Percentiles rank a stretch among this genome's conserved stretches.
These are phyloP conservation scores for Lolium perenne DNA, from an alignment of 176 grass and related monocot species.

Conservation along the genomic window DNA sequence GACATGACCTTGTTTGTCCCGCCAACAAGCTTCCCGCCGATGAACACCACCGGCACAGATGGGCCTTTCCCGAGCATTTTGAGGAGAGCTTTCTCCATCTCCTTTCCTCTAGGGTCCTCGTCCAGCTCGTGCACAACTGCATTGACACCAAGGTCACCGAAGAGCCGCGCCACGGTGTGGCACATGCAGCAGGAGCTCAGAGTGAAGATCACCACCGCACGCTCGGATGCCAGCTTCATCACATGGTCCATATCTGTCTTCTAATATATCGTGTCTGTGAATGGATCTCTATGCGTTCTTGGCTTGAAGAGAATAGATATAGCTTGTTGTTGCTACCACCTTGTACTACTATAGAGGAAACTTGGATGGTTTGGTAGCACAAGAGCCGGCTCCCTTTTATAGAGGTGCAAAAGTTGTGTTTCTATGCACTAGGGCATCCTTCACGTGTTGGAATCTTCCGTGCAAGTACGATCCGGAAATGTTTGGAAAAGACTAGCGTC, in stretches of 20 bases:
- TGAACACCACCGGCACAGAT: slow-evolving; percentile 55
- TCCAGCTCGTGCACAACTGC: slow-evolving; percentile 63
- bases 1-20: slow-evolving; percentile 68
- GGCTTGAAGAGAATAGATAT: background rate
- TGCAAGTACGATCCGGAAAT: background rate
- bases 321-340: too few relatives aligned
- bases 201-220: slow-evolving; percentile 80
- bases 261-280: background rate
- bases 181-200: slow-evolving; percentile 82
- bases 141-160: slow-evolving; percentile 66
- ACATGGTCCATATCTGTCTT: slow-evolving; percentile 60
- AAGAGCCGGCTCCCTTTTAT: slow-evolving; percentile 14
- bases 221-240: slow-evolving; percentile 60
- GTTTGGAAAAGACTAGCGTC: slow-evolving; percentile 3
- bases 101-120: slow-evolving; percentile 49
- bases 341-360: too few relatives aligned
- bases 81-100: slow-evolving; percentile 67
- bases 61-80: slow-evolving; percentile 46
- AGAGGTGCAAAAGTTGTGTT: slow-evolving; percentile 22
- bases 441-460: background rate
- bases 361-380: too few relatives aligned
- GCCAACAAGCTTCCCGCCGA: slow-evolving; percentile 57
- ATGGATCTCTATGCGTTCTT: too few relatives aligned
- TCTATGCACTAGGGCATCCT: background rate
- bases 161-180: slow-evolving; percentile 68